These are phyloP conservation scores for Phialemonium atrogriseum DNA, from an alignment of 2,329 filamentous ascomycete genomes.

Conservation along the genomic window DNA sequence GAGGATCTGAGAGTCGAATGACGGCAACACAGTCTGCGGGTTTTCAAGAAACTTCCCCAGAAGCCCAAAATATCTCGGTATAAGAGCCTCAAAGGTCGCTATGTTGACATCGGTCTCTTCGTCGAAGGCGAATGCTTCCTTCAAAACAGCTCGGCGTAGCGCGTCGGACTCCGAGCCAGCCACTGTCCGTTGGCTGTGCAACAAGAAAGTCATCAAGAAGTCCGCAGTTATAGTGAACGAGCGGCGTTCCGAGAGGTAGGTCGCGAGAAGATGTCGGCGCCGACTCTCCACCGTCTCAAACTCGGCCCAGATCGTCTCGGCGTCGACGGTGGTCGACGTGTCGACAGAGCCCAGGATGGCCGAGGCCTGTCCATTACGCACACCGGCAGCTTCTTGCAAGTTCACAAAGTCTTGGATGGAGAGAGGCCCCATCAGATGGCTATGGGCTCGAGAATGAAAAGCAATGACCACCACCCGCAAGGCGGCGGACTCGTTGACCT, in stretches of 20 bases:
- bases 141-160: conserved; percentile 12
- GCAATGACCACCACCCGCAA: conserved; percentile 75
- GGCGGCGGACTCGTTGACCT: conserved; percentile 74
- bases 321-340: conserved; percentile 36
- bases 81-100: conserved; percentile 33
- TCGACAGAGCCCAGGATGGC: conserved; percentile 47
- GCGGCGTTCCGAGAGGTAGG: conserved; percentile 64
- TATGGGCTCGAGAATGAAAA: conserved; percentile 71
- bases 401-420: conserved; percentile 73
- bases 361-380: conserved; percentile 50
- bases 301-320: conserved; percentile 44
- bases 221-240: conserved; percentile 59
- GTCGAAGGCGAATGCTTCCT: conserved; percentile 12
- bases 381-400: conserved; percentile 64
- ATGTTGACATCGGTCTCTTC: conserved; percentile 9
- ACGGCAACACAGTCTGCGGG: conserved; percentile 39
- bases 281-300: conserved; percentile 57
- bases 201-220: conserved; percentile 40
- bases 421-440: conserved; percentile 61
- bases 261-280: conserved; percentile 58
- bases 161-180: conserved; percentile 10
- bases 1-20: conserved; percentile 23
- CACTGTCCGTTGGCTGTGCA: conserved; percentile 25
- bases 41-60: conserved; percentile 39
- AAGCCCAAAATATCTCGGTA: conserved; percentile 39